phyloP scores from a whole-genome alignment of 2,329 filamentous ascomycete genomes.

The Monosporascus sp. region DNA sequence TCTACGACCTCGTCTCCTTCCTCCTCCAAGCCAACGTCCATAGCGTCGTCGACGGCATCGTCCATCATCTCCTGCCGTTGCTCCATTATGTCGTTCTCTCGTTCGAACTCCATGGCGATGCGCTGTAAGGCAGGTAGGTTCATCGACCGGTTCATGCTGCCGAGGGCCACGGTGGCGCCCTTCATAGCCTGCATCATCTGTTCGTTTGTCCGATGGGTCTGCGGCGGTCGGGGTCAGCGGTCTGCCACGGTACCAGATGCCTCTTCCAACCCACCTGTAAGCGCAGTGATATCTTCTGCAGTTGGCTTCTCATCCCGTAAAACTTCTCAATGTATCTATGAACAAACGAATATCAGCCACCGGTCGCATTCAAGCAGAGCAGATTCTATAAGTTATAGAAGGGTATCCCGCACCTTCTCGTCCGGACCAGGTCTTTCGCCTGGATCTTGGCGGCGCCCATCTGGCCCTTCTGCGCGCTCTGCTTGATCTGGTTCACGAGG shows the following conservation, averaged over 20 bases:
- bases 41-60: constrained; percentile 95
- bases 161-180: constrained; percentile 84
- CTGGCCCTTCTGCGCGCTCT: constrained; percentile 95
- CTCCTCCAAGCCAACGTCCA: constrained; percentile 83
- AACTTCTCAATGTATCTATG: constrained; percentile 92
- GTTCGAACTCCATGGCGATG: constrained; percentile 98
- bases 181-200: constrained; percentile 99
- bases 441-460: constrained; percentile 99
- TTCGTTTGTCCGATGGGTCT: constrained; percentile 97
- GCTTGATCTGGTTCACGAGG: constrained; percentile 91
- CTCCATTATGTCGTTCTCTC: constrained; percentile 99
- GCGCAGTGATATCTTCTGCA: constrained; percentile 90
- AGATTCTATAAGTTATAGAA: no score
- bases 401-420: constrained; percentile 55
- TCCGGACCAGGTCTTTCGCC: constrained; percentile 92
- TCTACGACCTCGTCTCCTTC: constrained; percentile 97
- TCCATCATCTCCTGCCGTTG: constrained; percentile 99
- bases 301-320: constrained; percentile 93
- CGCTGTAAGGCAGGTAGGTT: constrained; percentile 91
- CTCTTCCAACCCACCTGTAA: constrained; percentile 63
- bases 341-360: background rate
- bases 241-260: background rate
- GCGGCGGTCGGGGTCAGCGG: constrained; percentile 3
- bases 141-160: constrained; percentile 97
- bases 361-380: background rate